These are phyloP conservation scores for Tetrahymena thermophila DNA, from an alignment of 73 alveolate species.

Conservation along the genomic window DNA sequence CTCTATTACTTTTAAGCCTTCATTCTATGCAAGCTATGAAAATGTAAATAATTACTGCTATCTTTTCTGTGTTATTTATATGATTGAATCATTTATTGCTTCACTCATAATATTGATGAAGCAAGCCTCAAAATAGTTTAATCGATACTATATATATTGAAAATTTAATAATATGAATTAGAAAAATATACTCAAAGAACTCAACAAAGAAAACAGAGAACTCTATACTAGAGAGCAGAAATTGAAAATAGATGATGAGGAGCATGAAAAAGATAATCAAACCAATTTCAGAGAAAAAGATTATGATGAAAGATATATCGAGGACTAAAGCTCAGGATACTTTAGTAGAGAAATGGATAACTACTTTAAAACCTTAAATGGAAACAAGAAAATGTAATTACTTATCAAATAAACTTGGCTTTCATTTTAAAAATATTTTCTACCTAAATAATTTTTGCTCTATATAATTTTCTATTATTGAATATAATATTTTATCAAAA, in stretches of 20 bases:
- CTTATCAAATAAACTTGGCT: not conserved
- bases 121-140: too few species aligned
- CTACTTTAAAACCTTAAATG: not conserved
- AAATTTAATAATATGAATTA: not conserved
- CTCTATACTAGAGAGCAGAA: not conserved
- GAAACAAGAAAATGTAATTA: not conserved
- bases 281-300: not conserved
- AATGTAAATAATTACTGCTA: not conserved
- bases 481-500: too few species aligned
- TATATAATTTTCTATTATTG: too few species aligned
- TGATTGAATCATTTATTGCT: too few species aligned
- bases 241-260: not conserved
- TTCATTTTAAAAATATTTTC: too few species aligned
- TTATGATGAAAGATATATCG: not conserved
- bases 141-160: too few species aligned
- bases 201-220: not conserved
- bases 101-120: too few species aligned
- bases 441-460: too few species aligned
- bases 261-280: not conserved
- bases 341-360: not conserved
- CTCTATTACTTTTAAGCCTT: not conserved
- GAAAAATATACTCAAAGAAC: not conserved
- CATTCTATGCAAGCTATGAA: not conserved
- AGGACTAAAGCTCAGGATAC: not conserved
- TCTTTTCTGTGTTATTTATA: too few species aligned